Evolutionary conservation across 257 asterid genomes (phyloP), one percentile per base, ranked within the genome.

Genomic region (Solanum rostratum): DNA sequence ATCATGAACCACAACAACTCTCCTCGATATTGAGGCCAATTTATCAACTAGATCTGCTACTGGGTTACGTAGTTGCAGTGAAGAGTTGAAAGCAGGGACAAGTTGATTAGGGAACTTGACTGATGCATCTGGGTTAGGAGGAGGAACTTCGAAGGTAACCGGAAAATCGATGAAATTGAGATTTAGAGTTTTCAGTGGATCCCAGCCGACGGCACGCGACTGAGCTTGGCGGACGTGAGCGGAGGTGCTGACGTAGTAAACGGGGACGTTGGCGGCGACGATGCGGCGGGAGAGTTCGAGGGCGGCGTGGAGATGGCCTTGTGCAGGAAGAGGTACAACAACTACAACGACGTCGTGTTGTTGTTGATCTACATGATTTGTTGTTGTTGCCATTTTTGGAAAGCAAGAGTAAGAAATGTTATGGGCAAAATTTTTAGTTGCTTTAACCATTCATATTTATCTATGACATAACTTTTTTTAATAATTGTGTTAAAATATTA

Each of bases 231-330:
- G 93, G 88, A 85, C 46, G 88, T 83, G 91, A 46, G 88, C 82
- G 84, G 92, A 15, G 86, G 90, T 33, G 76, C 83, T 88, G 50
- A 81, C 83, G 84, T 65, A 90, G 84, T 85, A 83, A 60, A 90
- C 90, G 20, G 91, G 71, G 29, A 87, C 39, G 84, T 84, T 20
- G 84, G 88, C 86, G 87, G 93, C 24, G 19, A 41, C 57, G 87
- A 90, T 22, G 85, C 78, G 91, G 84, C 86, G 87, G 87, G 91
- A 86, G 89, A 92, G 92, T 86, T 90, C 86, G 88, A 90, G 90
- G 86, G 91, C 90, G 70, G 90, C 87, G 82, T 91, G 89, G 69
- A 87, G 91, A 46, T 92, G 95, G 88, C 93, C 93, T 69, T 90
- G 92, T 27, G 90, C 90, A n/a, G 95, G 91, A 0, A 92, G 80